Conservation (phyloP, 2,329 filamentous ascomycete genomes). For the Aciculosporium take region DNA sequence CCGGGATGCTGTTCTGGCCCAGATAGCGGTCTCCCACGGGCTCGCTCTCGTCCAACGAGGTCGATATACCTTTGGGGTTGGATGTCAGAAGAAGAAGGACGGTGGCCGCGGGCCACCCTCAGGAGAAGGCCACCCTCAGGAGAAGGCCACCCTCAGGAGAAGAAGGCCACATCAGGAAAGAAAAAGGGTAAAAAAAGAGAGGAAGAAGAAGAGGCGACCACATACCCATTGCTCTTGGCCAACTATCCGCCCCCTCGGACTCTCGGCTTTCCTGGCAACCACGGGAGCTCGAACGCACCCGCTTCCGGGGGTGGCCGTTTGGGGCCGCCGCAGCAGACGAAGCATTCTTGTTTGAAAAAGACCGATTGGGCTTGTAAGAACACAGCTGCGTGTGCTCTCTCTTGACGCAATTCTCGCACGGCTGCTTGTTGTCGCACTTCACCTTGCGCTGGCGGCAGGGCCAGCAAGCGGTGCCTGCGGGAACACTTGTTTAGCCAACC, state of each 20-base stretch:
- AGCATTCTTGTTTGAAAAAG: constrained; percentile 23
- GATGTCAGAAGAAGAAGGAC: constrained; percentile 7
- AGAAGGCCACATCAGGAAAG: too few species aligned
- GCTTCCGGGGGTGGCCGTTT: constrained; percentile 16
- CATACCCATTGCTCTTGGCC: constrained; percentile 28
- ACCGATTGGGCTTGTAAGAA: constrained; percentile 50
- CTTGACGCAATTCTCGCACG: constrained; percentile 55
- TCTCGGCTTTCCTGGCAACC: constrained; percentile 19
- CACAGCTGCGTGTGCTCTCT: constrained; percentile 50
- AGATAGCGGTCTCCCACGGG: constrained; percentile 45
- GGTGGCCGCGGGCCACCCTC: neutral
- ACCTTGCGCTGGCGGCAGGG: constrained; percentile 54
- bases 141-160: too few species aligned
- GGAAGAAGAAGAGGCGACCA: constrained; percentile 4
- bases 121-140: too few species aligned
- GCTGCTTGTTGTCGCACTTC: constrained; percentile 55
- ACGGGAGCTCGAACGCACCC: constrained; percentile 20
- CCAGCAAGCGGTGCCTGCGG: constrained; percentile 48
- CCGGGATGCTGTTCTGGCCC: constrained; percentile 54
- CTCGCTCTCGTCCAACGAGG: constrained; percentile 38
- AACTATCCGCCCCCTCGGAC: constrained; percentile 25
- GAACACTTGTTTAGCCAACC: neutral
- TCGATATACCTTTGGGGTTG: constrained; percentile 16
- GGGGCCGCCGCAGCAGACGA: constrained; percentile 9
- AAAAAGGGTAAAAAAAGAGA: too few species aligned